Conservation (phyloP, 805 yeast species). For the Zygotorulaspora chibaensis region DNA sequence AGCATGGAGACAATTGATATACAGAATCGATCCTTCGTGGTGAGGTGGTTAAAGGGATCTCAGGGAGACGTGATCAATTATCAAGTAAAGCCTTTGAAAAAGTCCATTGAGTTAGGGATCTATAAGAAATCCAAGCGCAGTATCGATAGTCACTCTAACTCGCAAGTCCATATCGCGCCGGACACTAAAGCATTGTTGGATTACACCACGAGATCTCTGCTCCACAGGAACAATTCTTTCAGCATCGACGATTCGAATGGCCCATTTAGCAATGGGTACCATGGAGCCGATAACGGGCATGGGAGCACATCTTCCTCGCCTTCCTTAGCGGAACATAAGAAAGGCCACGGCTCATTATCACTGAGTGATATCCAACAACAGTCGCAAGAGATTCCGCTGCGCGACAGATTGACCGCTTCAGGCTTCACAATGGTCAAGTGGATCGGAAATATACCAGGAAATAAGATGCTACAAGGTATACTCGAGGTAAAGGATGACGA, state of each 20-base stretch:
- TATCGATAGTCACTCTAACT: conserved; percentile 17
- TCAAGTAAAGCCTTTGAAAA: conserved; percentile 76
- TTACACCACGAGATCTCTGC: conserved; percentile 22
- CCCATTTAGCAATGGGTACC: conserved; percentile 3
- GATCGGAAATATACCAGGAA: conserved; percentile 55
- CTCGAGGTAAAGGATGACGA: conserved; percentile 60
- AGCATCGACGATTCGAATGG: conserved; percentile 10
- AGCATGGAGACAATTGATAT: conserved; percentile 86
- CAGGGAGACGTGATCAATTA: conserved; percentile 64
- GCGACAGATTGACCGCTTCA: conserved; percentile 53
- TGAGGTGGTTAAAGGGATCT: conserved; percentile 84
- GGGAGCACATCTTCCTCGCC: conserved; percentile 20
- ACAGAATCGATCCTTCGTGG: conserved; percentile 81
- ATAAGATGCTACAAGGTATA: conserved; percentile 58
- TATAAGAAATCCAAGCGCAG: conserved; percentile 30
- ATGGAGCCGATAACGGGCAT: background rate
- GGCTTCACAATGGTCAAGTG: conserved; percentile 50
- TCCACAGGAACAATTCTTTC: conserved; percentile 19
- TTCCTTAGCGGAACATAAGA: conserved; percentile 7
- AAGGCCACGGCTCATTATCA: conserved; percentile 34
- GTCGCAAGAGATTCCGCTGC: conserved; percentile 42
- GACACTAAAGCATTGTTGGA: conserved; percentile 29
- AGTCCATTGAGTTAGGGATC: conserved; percentile 46
- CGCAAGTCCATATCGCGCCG: conserved; percentile 31
- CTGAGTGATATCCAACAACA: conserved; percentile 35